Evolutionary conservation across 768 basidiomycete genomes (phyloP), one percentile per base, ranked within the genome.

Genomic region (Pulveroboletus sp.): DNA sequence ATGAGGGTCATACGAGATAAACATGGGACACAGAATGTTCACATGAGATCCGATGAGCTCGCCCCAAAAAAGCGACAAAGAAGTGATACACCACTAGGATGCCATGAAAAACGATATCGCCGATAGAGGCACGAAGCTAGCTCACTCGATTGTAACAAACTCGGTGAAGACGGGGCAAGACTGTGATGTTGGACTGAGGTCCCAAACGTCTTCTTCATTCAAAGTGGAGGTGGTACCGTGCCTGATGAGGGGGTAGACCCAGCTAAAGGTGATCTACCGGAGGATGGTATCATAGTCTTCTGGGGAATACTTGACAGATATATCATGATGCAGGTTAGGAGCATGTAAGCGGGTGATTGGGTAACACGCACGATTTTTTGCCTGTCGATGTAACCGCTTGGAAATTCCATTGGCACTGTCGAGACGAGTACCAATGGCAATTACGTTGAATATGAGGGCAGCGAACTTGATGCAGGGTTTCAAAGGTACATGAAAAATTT

Each of bases 261-360:
- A 91, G 31, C 60, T 69, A 56, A 89, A 90, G 1, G 85, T 80
- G 0, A 80, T 67, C 89, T 88, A 90, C 34, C 78, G 76, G 70
- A 78, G 80, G 13, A 92, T 72, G 2, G 81, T 70, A 1, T 84
- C 82, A 59, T 90, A 90, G 56, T 91, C 89, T 60, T 92, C 90
- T 0, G 82, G 85, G 2, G 64, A 64, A 52, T 57, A 48, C 36
- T 62, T 68, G 47, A 62, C 68, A 21, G 41, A 33, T 2, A 27
- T 12, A 41, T 46, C n/a, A n/a, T 35, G 24, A 50, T 1, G n/a
- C 45, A 29, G 35, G 21, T 43, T 52, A 40, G 40, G 0, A 4
- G 17, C 2, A 20, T 9, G 34, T 31, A 25, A 38, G 34, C 37
- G 40, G 2, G 11, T 45, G 14, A 45, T 6, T 14, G 42, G 6